Conservation (phyloP, 306 rosid species). For the Ormosia emarginata region DNA sequence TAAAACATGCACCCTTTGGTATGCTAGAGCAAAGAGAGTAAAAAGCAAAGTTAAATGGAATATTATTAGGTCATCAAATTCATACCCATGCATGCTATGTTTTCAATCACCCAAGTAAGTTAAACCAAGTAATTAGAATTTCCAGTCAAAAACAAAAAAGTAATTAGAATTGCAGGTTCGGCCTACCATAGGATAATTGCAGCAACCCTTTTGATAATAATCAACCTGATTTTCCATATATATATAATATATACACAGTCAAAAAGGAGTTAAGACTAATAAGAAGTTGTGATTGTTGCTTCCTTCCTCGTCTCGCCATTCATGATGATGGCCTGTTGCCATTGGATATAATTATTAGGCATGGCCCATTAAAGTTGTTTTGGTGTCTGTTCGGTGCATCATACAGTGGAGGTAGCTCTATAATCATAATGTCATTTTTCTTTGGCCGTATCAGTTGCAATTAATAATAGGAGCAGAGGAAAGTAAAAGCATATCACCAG, state of each 20-base stretch:
- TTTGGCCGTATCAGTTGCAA: conserved; percentile 24
- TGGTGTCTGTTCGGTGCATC: conserved; percentile 25
- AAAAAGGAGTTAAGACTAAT: conserved; percentile 30
- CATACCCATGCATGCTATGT: not conserved
- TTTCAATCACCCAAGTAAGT: not conserved
- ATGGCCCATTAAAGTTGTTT: conserved; percentile 41
- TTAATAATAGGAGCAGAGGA: conserved; percentile 26
- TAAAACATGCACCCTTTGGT: not conserved
- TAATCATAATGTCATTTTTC: conserved; percentile 23
- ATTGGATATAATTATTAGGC: conserved; percentile 33
- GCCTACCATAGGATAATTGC: conserved; percentile 21
- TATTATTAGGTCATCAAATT: conserved; percentile 2
- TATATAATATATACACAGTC: not conserved
- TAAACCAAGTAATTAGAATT: not conserved
- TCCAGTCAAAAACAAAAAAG: no score
- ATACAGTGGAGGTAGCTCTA: conserved; percentile 36
- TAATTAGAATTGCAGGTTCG: not conserved
- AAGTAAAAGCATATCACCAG: conserved; percentile 32
- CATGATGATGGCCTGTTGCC: conserved; percentile 31
- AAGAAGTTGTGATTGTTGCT: conserved; percentile 14
- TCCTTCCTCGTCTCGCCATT: conserved; percentile 9
- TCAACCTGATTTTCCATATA: not conserved
- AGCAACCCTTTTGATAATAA: conserved; percentile 15
- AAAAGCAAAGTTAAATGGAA: not conserved
- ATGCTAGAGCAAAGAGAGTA: conserved; percentile 10